Evolutionary conservation across 805 yeast genomes (phyloP).

Genomic region (Kuraishia floccosa): DNA sequence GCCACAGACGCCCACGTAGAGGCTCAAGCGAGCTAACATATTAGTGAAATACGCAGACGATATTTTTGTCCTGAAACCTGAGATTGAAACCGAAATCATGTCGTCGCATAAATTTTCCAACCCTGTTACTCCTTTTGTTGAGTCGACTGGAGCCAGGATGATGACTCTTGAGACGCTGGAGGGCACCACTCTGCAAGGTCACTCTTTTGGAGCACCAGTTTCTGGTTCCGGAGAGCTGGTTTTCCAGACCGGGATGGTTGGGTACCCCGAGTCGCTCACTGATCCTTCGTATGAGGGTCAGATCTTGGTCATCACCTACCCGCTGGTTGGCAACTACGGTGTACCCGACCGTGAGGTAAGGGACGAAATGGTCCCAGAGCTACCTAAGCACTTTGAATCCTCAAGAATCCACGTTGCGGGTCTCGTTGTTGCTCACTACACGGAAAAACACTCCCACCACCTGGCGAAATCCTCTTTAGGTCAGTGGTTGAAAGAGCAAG

Average conservation of each 20-base stretch:
- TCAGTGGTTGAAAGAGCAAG: conserved; percentile 84
- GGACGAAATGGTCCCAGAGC: conserved; percentile 61
- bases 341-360: conserved; percentile 80
- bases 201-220: conserved; percentile 89
- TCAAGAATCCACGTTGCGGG: conserved; percentile 92
- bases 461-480: conserved; percentile 90
- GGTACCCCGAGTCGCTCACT: conserved; percentile 95
- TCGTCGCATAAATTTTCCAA: conserved; percentile 58
- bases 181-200: conserved; percentile 83
- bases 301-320: conserved; percentile 91
- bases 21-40: too few species aligned
- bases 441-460: conserved; percentile 91
- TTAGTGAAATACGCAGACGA: too few species aligned
- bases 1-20: too few species aligned
- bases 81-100: too few species aligned
- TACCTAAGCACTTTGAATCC: conserved; percentile 93
- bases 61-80: too few species aligned
- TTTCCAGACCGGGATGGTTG: conserved; percentile 99
- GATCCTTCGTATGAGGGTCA: conserved; percentile 99
- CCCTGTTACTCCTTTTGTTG: conserved; percentile 88
- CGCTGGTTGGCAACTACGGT: conserved; percentile 97
- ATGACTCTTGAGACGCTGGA: conserved; percentile 84
- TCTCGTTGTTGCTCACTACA: conserved; percentile 90
- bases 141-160: conserved; percentile 69
- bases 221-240: conserved; percentile 95